These are phyloP conservation scores for Termitomyces sp. DNA, from an alignment of 768 basidiomycete species.

Conservation along the genomic window DNA sequence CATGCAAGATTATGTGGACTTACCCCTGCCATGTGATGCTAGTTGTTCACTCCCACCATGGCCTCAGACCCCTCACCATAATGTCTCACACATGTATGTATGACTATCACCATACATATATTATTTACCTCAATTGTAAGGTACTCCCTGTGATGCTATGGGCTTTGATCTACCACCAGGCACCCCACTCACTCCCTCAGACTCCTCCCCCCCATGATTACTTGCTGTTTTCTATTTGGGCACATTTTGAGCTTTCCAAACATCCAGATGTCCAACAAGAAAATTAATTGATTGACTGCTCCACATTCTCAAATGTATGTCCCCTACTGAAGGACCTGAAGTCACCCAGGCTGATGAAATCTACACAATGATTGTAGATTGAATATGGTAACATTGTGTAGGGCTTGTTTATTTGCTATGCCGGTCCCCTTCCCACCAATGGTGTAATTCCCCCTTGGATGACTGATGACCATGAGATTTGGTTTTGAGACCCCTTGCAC, in stretches of 20 bases:
- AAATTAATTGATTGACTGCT: slow-evolving; percentile 7
- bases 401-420: slow-evolving; percentile 28
- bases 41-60: too few relatives aligned
- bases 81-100: too few relatives aligned
- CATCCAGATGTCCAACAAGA: slow-evolving; percentile 4
- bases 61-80: too few relatives aligned
- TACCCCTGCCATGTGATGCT: too few relatives aligned
- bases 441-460: slow-evolving; percentile 29
- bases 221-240: neutral
- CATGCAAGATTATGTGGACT: too few relatives aligned
- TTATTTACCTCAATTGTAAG: neutral
- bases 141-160: neutral
- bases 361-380: slow-evolving; percentile 28
- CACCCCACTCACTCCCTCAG: neutral
- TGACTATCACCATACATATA: too few relatives aligned
- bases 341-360: slow-evolving; percentile 28
- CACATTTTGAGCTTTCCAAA: slow-evolving; percentile 8
- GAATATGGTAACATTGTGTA: slow-evolving; percentile 31
- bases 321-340: slow-evolving; percentile 14
- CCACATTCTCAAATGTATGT: neutral
- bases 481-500: slow-evolving; percentile 26
- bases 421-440: slow-evolving; percentile 14
- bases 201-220: neutral
- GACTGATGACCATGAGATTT: slow-evolving; percentile 23
- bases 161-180: slow-evolving; percentile 3